phyloP scores from a whole-genome alignment of 306 rosid species.

The Calophaca sinica region DNA sequence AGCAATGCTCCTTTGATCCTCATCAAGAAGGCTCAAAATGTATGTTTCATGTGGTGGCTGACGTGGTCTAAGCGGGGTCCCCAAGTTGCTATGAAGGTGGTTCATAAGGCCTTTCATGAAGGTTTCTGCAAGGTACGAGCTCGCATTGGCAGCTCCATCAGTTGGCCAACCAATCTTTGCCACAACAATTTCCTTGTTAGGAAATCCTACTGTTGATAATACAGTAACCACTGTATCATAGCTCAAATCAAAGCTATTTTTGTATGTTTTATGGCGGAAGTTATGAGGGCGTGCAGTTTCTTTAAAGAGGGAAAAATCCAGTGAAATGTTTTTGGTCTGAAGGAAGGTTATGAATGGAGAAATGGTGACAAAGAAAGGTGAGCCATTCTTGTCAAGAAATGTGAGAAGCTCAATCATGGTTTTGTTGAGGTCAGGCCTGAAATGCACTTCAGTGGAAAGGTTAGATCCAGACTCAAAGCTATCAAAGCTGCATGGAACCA shows the following conservation, averaged over 20 bases:
- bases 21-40: conserved; percentile 81
- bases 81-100: conserved; percentile 67
- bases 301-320: conserved; percentile 75
- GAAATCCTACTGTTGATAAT: conserved; percentile 68
- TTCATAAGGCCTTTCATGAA: conserved; percentile 79
- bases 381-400: conserved; percentile 72
- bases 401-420: conserved; percentile 83
- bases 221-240: conserved; percentile 70
- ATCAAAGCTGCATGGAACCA: conserved; percentile 92
- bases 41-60: conserved; percentile 70
- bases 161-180: conserved; percentile 98
- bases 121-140: conserved; percentile 66
- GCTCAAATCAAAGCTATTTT: conserved; percentile 80
- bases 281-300: conserved; percentile 68
- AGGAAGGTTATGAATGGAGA: conserved; percentile 69
- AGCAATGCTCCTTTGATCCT: conserved; percentile 75
- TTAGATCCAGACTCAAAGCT: conserved; percentile 67
- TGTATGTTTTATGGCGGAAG: conserved; percentile 68
- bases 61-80: conserved; percentile 77
- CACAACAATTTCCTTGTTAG: conserved; percentile 70
- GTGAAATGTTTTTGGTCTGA: conserved; percentile 77
- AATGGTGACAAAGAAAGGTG: conserved; percentile 84
- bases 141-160: conserved; percentile 82
- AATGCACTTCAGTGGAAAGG: conserved; percentile 69
- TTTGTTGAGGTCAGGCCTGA: conserved; percentile 79